phyloP scores from a whole-genome alignment of 1,284 basidiomycete genomes.

The Cystobasidium slooffiae region DNA sequence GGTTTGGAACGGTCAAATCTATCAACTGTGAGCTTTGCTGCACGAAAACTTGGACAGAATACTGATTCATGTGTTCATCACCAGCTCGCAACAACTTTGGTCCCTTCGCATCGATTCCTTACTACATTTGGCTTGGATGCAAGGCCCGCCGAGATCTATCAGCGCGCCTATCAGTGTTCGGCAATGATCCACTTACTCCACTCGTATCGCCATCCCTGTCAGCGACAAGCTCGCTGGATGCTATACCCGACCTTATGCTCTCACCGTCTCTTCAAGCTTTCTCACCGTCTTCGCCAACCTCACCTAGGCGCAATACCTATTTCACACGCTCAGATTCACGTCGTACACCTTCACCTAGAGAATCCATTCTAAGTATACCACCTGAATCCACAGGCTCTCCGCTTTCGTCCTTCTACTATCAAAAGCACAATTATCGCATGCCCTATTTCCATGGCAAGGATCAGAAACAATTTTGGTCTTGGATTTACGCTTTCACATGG shows the following conservation, averaged over 20 bases:
- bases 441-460: conserved; percentile 75
- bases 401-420: conserved; percentile 72
- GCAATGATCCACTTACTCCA: conserved; percentile 66
- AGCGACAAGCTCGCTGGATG: conserved; percentile 39
- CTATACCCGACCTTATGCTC: conserved; percentile 53
- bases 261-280: conserved; percentile 40
- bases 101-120: conserved; percentile 62
- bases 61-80: neutral
- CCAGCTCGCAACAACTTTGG: conserved; percentile 37
- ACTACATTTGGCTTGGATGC: conserved; percentile 76
- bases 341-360: conserved; percentile 25
- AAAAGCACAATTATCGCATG: conserved; percentile 65
- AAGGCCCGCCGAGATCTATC: conserved; percentile 69
- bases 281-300: conserved; percentile 30
- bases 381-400: conserved; percentile 45
- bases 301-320: conserved; percentile 4
- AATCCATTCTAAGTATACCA: conserved; percentile 47
- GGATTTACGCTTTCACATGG: conserved; percentile 70
- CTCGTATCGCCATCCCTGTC: conserved; percentile 56
- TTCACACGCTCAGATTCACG: neutral
- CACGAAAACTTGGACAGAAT: no score
- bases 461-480: conserved; percentile 71
- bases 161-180: conserved; percentile 67
- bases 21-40: conserved; percentile 36
- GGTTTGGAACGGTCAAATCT: conserved; percentile 68